Evolutionary conservation across 2,329 filamentous ascomycete genomes (phyloP).

Genomic region (Fusarium sp.): DNA sequence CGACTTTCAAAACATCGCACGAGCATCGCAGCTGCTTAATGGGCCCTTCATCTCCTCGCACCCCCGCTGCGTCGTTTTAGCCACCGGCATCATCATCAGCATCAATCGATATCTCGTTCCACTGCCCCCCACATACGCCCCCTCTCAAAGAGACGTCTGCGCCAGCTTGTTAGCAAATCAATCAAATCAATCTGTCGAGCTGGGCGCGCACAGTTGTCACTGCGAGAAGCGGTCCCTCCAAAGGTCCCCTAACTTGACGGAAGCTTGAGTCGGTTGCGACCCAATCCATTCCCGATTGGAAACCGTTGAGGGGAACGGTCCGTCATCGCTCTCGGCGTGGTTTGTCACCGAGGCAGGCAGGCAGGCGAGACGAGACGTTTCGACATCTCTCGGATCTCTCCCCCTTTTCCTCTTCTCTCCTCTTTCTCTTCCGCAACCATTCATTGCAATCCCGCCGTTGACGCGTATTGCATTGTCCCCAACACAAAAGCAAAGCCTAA

Average conservation of each 20-base stretch:
- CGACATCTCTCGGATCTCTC: slow-evolving; percentile 9
- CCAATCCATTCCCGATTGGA: slow-evolving; percentile 37
- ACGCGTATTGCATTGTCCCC: slow-evolving; percentile 4
- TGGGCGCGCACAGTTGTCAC: slow-evolving; percentile 18
- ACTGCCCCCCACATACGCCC: slow-evolving; percentile 37
- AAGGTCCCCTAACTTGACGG: slow-evolving; percentile 18
- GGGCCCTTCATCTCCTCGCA: slow-evolving; percentile 25
- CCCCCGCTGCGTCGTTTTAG: slow-evolving; percentile 18
- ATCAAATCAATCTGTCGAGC: slow-evolving; percentile 19
- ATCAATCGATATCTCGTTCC: slow-evolving; percentile 46
- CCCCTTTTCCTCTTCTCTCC: slow-evolving; percentile 10
- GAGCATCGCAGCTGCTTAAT: slow-evolving; percentile 18
- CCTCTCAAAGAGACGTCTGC: slow-evolving; percentile 19
- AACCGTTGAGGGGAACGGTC: slow-evolving; percentile 27
- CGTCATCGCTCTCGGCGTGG: slow-evolving; percentile 17
- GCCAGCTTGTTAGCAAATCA: slow-evolving; percentile 31
- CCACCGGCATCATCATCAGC: slow-evolving; percentile 31
- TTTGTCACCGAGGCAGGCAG: slow-evolving; percentile 17
- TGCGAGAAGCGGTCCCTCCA: slow-evolving; percentile 12
- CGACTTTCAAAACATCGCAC: slow-evolving; percentile 21
- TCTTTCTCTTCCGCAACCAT: slow-evolving; percentile 4
- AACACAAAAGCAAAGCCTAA: slow-evolving; percentile 8
- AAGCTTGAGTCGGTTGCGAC: slow-evolving; percentile 28
- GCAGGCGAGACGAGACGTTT: not conserved
- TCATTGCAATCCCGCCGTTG: slow-evolving; percentile 19